Evolutionary conservation across 176 grass and related monocot species (phyloP).

Genomic region (Aegilops speltoides): DNA sequence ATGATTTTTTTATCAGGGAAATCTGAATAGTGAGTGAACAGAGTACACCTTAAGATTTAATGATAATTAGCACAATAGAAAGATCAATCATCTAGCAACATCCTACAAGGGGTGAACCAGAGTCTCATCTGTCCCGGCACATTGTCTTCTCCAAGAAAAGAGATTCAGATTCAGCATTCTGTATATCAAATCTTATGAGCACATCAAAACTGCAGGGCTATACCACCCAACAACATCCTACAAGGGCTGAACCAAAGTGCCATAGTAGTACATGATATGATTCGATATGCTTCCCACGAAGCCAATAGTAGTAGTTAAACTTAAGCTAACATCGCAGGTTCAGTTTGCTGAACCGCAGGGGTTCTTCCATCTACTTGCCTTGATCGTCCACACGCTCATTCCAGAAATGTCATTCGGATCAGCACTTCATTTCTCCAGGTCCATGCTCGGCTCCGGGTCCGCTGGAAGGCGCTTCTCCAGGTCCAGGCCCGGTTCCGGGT

Average conservation of each 20-base stretch:
- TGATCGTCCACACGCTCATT: neutral
- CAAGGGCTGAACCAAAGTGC: conserved; percentile 37
- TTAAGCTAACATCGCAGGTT: conserved; percentile 26
- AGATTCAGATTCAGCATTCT: conserved; percentile 36
- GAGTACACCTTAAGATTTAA: too few relatives aligned
- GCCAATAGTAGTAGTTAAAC: conserved; percentile 1
- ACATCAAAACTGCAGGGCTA: conserved; percentile 45
- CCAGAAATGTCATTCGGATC: neutral
- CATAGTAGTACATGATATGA: conserved; percentile 27
- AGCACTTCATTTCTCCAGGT: conserved; percentile 39
- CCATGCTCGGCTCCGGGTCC: conserved; percentile 18
- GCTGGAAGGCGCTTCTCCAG: conserved; percentile 68
- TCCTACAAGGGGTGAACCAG: too few relatives aligned
- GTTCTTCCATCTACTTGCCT: conserved; percentile 18
- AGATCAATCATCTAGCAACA: too few relatives aligned
- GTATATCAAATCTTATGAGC: conserved; percentile 27
- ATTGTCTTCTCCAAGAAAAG: conserved; percentile 6
- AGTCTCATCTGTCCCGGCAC: conserved; percentile 15
- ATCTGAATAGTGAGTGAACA: too few relatives aligned
- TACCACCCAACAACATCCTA: conserved; percentile 29
- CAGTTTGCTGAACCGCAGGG: conserved; percentile 18
- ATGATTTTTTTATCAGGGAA: too few relatives aligned
- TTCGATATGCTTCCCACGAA: conserved; percentile 11
- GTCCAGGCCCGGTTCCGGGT: conserved; percentile 9
- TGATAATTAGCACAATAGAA: too few relatives aligned